These are phyloP conservation scores for Boletellus sp. DNA, from an alignment of 1,284 basidiomycete genomes.

Conservation along the genomic window DNA sequence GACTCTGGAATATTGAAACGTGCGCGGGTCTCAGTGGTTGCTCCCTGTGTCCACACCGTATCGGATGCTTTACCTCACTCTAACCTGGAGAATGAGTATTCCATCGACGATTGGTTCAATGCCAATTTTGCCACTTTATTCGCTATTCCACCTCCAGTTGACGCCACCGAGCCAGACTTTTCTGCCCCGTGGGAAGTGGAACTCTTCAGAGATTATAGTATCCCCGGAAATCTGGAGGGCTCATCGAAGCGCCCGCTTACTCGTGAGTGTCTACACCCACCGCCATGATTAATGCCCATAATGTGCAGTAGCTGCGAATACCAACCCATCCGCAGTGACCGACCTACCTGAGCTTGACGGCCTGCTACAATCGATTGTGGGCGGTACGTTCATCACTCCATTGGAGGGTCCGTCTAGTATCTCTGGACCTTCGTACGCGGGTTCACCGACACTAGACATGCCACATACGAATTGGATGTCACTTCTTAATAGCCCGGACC, in stretches of 20 bases:
- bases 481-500: constrained; percentile 9
- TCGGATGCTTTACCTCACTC: constrained; percentile 29
- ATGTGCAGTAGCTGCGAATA: background rate
- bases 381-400: background rate
- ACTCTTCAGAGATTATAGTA: constrained; percentile 26
- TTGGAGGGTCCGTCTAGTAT: background rate
- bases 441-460: background rate
- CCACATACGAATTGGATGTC: constrained; percentile 17
- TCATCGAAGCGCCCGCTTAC: background rate
- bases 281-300: background rate
- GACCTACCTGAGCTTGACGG: constrained; percentile 11
- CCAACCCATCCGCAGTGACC: background rate
- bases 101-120: constrained; percentile 31
- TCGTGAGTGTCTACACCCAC: constrained; percentile 12
- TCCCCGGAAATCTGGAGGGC: constrained; percentile 6
- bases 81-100: constrained; percentile 10
- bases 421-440: too few relatives aligned
- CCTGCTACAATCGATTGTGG: constrained; percentile 15
- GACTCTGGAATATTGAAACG: constrained; percentile 18
- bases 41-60: constrained; percentile 21
- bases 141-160: constrained; percentile 23
- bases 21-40: constrained; percentile 13
- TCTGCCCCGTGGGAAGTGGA: constrained; percentile 24
- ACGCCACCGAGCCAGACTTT: constrained; percentile 17
- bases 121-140: constrained; percentile 25